Evolutionary conservation across 331 rosid genomes (phyloP), one percentile per base, ranked within the genome.

Genomic region (Stylosanthes scabra): DNA sequence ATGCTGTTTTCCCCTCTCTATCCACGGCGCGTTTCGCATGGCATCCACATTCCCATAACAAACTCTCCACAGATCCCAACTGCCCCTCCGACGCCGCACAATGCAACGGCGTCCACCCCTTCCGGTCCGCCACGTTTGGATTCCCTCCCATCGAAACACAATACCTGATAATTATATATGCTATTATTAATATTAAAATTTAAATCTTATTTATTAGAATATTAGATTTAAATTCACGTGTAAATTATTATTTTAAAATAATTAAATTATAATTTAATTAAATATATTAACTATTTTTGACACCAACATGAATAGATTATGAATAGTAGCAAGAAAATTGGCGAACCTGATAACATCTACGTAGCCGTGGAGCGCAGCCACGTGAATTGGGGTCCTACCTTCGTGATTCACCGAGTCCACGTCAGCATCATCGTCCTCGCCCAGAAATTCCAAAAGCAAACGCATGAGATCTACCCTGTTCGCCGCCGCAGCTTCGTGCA

Each of bases 81-180:
- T 91, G 87, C 1, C 93, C 92, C 55, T 70, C 79, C 49, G 87
- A 84, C 44, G 97, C 92, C 0, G 98, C 96, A 47, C 51, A 78
- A 31, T 94, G 98, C 1, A 94, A 89, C 6, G 97, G 89, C 10
- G 85, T 89, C 93, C 88, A 82, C 15, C 90, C 91, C 2, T 25
- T 63, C n/a, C n/a, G n/a, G n/a, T n/a, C n/a, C n/a, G n/a, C n/a
- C n/a, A n/a, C n/a, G n/a, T n/a, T n/a, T n/a, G n/a, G n/a, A n/a
- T n/a, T n/a, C n/a, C n/a, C n/a, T n/a, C n/a, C n/a, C n/a, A n/a
- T n/a, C n/a, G n/a, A n/a, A n/a, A n/a, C n/a, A n/a, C n/a, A n/a
- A n/a, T n/a, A n/a, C n/a, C n/a, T n/a, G n/a, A n/a, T n/a, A n/a
- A n/a, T n/a, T n/a, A n/a, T n/a, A n/a, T n/a, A n/a, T n/a, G n/a